Base-by-base conservation (phyloP, 768 basidiomycete species). In the Phlebiopsis gigantea region DNA sequence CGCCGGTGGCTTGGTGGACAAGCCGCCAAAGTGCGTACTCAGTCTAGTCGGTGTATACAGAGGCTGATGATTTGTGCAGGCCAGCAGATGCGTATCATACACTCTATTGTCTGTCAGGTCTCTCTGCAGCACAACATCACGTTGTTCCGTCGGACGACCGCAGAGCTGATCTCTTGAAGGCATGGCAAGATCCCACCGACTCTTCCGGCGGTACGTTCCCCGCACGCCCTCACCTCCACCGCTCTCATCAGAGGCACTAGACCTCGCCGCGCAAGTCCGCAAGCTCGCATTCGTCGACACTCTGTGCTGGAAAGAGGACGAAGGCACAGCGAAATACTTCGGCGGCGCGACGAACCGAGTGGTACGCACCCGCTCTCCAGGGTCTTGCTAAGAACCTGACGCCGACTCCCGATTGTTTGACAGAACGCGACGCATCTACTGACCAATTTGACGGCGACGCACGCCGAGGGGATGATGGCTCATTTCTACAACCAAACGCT, bases 21-120 rank as follows among this genome's bases (percentile, higher is more conserved):
- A 99, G 67, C 97, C 97, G 14, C 91, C 92, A 39, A 98, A 97
- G 90, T 91, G 69, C 53, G 82, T 69, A 49, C 29, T 9, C 39
- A 34, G 19, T 5, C 17, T 59, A 19, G 43, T 46, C 21, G 21
- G 52, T n/a, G 52, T 53, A 44, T 47, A 34, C 53, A 19, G 25
- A 5, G 24, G 28, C 12, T 24, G 41, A 28, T 2, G 8, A 10
- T 39, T 21, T 25, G 4, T 7, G 31, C 21, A 95, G 93, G 71
- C 71, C 72, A n/a, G 75, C 94, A n/a, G 97, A 99, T 67, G 80
- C 91, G 39, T 99, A 99, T 68, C 97, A 99, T 66, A 97, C 96
- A 0, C 72, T 91, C 31, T 98, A 96, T 70, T 95, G 92, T 66
- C 80, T 98, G 2, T 81, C 93, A 4, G 97, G 97, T 12, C 78